phyloP scores from a whole-genome alignment of 768 basidiomycete genomes.

The Suillus sp. region DNA sequence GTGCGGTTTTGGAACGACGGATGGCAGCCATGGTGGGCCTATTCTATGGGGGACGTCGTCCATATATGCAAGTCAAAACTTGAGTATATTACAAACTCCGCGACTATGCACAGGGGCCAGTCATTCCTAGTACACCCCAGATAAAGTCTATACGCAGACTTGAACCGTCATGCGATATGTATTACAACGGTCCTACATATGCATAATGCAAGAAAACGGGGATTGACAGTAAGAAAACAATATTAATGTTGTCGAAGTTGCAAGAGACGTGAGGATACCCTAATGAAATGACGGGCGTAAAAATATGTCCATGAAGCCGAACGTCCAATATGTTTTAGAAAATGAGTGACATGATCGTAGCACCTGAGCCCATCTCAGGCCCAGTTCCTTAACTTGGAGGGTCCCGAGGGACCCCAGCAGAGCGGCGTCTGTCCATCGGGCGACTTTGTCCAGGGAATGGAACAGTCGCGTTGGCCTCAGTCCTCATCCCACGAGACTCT shows the following conservation, averaged over 20 bases:
- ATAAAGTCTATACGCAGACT: background rate
- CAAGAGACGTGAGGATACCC: conserved; percentile 2
- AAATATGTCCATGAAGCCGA: conserved; percentile 24
- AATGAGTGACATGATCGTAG: conserved; percentile 9
- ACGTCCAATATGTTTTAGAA: conserved; percentile 17
- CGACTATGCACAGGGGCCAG: background rate
- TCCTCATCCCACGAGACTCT: conserved; percentile 23
- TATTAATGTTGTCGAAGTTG: conserved; percentile 17
- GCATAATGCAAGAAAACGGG: conserved; percentile 12
- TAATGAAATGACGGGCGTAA: conserved; percentile 14
- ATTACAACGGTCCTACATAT: conserved; percentile 25
- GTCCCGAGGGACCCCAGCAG: conserved; percentile 39
- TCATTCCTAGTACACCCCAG: background rate
- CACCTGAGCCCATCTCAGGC: conserved; percentile 1
- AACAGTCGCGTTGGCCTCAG: conserved; percentile 25
- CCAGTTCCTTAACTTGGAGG: conserved; percentile 37
- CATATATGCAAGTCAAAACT: conserved; percentile 7
- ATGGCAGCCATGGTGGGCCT: conserved; percentile 26
- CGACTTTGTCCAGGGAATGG: conserved; percentile 36
- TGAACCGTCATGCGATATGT: conserved; percentile 15
- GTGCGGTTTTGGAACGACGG: conserved; percentile 34
- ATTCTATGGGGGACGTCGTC: background rate
- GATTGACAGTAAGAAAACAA: conserved; percentile 12
- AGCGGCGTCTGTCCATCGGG: conserved; percentile 31
- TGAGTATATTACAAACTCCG: conserved; percentile 17